Percentiles rank a stretch among this genome's conserved stretches.
Conservation (phyloP, 148 eudicot genomes). For the Camellia japonica region DNA sequence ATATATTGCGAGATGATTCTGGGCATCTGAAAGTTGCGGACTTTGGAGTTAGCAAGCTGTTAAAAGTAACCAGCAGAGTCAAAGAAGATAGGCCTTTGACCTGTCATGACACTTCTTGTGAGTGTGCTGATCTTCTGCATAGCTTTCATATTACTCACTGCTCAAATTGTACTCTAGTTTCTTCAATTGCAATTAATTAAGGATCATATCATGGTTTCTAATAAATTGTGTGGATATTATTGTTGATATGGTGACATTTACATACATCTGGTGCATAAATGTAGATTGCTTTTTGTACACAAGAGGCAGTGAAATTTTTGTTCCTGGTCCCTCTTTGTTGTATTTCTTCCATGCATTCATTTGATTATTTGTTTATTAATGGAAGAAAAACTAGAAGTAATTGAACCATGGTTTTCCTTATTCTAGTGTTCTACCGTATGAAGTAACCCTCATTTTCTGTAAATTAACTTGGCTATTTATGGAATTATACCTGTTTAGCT, state of each 20-base stretch:
- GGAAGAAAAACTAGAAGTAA: neutral
- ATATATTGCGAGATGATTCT: slow-evolving; percentile 93
- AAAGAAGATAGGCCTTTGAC: slow-evolving; percentile 54
- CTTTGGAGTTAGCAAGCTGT: slow-evolving; percentile 93
- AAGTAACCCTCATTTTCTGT: neutral
- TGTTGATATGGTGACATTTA: neutral
- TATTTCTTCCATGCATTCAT: neutral
- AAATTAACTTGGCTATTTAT: neutral
- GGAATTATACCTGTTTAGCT: neutral
- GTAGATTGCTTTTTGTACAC: neutral
- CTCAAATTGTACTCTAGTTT: neutral
- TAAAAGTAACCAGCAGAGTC: slow-evolving; percentile 64
- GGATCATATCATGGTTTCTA: neutral
- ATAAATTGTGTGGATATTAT: neutral
- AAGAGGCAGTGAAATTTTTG: neutral
- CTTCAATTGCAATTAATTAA: neutral
- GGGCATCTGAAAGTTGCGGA: slow-evolving; percentile 98
- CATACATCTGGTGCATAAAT: neutral
- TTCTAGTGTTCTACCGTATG: neutral
- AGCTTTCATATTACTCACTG: neutral
- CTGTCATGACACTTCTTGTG: slow-evolving; percentile 58
- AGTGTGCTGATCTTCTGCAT: slow-evolving; percentile 26
- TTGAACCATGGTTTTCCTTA: neutral
- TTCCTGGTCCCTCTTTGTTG: neutral
- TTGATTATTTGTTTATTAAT: neutral